Evolutionary conservation across 768 basidiomycete genomes (phyloP).

Genomic region (Leccinum boreale): DNA sequence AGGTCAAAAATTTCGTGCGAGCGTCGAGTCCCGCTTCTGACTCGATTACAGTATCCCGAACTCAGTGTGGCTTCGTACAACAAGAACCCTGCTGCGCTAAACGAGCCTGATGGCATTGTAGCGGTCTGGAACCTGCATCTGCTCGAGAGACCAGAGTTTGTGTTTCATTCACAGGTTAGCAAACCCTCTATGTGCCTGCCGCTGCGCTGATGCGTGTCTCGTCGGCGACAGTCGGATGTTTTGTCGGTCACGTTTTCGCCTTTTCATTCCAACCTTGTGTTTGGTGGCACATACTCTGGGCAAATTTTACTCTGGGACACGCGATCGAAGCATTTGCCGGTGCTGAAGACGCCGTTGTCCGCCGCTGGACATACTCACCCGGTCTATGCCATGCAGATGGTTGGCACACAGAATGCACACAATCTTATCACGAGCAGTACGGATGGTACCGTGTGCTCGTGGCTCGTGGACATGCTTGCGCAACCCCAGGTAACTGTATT

Average conservation of each 20-base stretch:
- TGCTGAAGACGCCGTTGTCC: constrained; percentile 93
- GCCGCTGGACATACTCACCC: constrained; percentile 98
- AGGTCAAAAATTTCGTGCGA: constrained; percentile 48
- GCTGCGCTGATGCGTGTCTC: constrained; percentile 3
- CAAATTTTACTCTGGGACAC: constrained; percentile 99
- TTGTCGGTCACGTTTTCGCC: constrained; percentile 96
- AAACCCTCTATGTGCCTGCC: neutral
- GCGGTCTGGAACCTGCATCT: constrained; percentile 97
- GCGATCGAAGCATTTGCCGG: constrained; percentile 91
- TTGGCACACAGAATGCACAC: constrained; percentile 98
- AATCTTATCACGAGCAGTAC: constrained; percentile 96
- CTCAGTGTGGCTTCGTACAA: constrained; percentile 95
- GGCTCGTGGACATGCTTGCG: constrained; percentile 98
- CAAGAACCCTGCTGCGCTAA: constrained; percentile 89
- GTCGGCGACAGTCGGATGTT: constrained; percentile 80
- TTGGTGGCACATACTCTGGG: constrained; percentile 99
- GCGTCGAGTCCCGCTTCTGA: neutral
- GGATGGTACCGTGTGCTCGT: constrained; percentile 95
- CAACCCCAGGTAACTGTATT: constrained; percentile 76
- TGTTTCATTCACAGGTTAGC: constrained; percentile 95
- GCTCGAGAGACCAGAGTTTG: constrained; percentile 92
- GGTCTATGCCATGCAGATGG: constrained; percentile 97
- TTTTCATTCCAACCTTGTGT: constrained; percentile 95
- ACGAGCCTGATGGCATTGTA: constrained; percentile 96
- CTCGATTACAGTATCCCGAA: constrained; percentile 76